Conservation (phyloP, 116 monocot genomes). For the Posidonia oceanica region DNA sequence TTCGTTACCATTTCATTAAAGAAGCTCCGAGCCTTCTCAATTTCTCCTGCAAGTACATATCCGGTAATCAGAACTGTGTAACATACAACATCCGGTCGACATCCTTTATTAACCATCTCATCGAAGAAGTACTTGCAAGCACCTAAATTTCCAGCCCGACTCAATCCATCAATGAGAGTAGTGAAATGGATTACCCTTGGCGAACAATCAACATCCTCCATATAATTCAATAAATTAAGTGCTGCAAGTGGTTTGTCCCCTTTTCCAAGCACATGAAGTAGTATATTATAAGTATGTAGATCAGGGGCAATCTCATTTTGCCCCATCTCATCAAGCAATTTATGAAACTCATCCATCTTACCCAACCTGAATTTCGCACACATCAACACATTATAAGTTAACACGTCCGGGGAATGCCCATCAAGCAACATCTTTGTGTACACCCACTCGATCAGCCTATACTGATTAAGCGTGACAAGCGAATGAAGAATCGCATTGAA, state of each 20-base stretch:
- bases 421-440: constrained; percentile 56
- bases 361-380: constrained; percentile 72
- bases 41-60: constrained; percentile 47
- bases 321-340: constrained; percentile 68
- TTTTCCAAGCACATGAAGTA: constrained; percentile 83
- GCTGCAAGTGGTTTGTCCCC: constrained; percentile 81
- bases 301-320: constrained; percentile 56
- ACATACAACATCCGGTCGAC: constrained; percentile 76
- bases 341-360: constrained; percentile 72
- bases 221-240: constrained; percentile 66
- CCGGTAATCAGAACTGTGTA: constrained; percentile 86
- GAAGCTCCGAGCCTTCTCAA: constrained; percentile 46
- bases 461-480: constrained; percentile 49
- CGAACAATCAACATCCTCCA: constrained; percentile 48
- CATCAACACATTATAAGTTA: constrained; percentile 81
- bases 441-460: constrained; percentile 82
- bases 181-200: constrained; percentile 87
- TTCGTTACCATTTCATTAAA: constrained; percentile 60
- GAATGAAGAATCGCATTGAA: constrained; percentile 82
- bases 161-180: constrained; percentile 74
- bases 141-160: constrained; percentile 68
- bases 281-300: constrained; percentile 68
- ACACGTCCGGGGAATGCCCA: constrained; percentile 47
- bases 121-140: constrained; percentile 85
- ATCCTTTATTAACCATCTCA: constrained; percentile 68